A percentile compares a stretch with the other conserved stretches of the same genome.
These are phyloP conservation scores for Paecilomyces dactylethromorphus DNA, from an alignment of 2,329 filamentous ascomycete genomes.

Conservation along the genomic window DNA sequence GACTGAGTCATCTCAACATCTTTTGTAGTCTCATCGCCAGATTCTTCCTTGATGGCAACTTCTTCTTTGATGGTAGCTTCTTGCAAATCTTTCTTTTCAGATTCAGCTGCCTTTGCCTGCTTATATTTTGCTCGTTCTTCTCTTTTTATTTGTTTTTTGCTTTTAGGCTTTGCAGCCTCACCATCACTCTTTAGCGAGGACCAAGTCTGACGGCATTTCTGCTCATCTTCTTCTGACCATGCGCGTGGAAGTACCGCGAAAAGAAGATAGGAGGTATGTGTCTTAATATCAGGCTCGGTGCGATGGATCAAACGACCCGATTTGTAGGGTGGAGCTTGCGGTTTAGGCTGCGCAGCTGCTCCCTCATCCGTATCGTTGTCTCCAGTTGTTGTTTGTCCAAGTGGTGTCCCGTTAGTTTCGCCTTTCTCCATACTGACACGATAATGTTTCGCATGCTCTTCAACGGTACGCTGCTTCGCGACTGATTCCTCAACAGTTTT, in stretches of 20 bases:
- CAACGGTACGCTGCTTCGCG: slow-evolving; percentile 63
- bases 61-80: neutral
- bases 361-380: slow-evolving; percentile 17
- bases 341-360: slow-evolving; percentile 1
- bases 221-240: slow-evolving; percentile 80
- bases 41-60: neutral
- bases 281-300: slow-evolving; percentile 83
- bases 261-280: slow-evolving; percentile 92
- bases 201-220: slow-evolving; percentile 57
- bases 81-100: neutral
- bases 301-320: slow-evolving; percentile 73
- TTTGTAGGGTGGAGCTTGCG: slow-evolving; percentile 52
- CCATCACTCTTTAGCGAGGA: slow-evolving; percentile 48
- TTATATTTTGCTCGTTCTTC: slow-evolving; percentile 10
- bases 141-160: slow-evolving; percentile 32
- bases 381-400: slow-evolving; percentile 15
- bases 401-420: slow-evolving; percentile 18
- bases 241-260: slow-evolving; percentile 84
- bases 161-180: slow-evolving; percentile 21
- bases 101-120: neutral
- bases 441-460: slow-evolving; percentile 61
- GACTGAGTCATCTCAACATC: neutral
- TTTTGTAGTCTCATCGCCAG: neutral
- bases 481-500: slow-evolving; percentile 72
- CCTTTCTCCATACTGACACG: slow-evolving; percentile 37